Evolutionary conservation across 2,329 filamentous ascomycete genomes (phyloP).

Genomic region (Exophiala alcalophila): DNA sequence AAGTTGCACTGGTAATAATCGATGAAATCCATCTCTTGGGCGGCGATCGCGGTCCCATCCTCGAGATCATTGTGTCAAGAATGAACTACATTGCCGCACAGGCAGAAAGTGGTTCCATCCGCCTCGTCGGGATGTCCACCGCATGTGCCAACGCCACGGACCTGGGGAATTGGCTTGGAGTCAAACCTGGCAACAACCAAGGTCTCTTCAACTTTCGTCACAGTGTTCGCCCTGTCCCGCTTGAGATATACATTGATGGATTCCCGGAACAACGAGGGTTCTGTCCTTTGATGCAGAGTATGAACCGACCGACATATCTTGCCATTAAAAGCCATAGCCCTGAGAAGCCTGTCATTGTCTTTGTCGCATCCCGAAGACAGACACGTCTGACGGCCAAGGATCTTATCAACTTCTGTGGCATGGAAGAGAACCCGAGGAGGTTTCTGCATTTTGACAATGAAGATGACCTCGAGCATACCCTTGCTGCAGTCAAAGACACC

Average conservation of each 20-base stretch:
- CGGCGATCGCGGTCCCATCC: slow-evolving; percentile 91
- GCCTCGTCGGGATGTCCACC: slow-evolving; percentile 97
- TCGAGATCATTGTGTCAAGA: slow-evolving; percentile 87
- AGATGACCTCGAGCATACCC: slow-evolving; percentile 83
- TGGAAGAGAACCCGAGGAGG: slow-evolving; percentile 94
- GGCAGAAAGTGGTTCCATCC: slow-evolving; percentile 84
- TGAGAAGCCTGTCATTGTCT: slow-evolving; percentile 95
- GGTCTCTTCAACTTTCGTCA: slow-evolving; percentile 92
- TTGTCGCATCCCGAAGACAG: slow-evolving; percentile 91
- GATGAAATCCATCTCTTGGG: slow-evolving; percentile 98
- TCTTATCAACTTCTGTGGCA: slow-evolving; percentile 93
- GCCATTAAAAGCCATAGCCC: slow-evolving; percentile 96
- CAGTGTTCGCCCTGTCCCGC: slow-evolving; percentile 89
- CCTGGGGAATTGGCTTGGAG: slow-evolving; percentile 92
- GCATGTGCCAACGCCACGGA: slow-evolving; percentile 95
- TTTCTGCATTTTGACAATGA: slow-evolving; percentile 87
- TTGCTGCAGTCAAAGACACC: slow-evolving; percentile 89
- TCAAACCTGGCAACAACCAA: slow-evolving; percentile 67
- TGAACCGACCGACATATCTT: slow-evolving; percentile 95
- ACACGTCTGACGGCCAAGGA: slow-evolving; percentile 94
- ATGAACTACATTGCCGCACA: slow-evolving; percentile 99
- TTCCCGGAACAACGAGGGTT: slow-evolving; percentile 95
- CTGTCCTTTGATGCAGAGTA: slow-evolving; percentile 96
- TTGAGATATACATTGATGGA: slow-evolving; percentile 96
- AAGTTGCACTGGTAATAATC: slow-evolving; percentile 95